Evolutionary conservation across 2,329 filamentous ascomycete species (phyloP), one percentile per base, ranked within the genome.

Genomic region (Ceratocystis smalleyi): DNA sequence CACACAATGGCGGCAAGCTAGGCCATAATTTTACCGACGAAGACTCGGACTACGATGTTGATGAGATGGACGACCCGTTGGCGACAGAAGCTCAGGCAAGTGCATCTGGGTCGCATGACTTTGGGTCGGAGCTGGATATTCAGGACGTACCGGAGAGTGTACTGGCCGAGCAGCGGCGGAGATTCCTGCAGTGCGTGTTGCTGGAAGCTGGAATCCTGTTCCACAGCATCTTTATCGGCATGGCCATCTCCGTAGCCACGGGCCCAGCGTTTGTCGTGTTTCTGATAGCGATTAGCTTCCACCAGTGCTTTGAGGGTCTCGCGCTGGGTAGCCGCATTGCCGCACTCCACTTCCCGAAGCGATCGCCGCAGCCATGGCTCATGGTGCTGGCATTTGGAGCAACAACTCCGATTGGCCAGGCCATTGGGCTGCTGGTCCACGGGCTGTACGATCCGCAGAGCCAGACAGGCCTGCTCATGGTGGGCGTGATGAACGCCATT

Each of bases 291-390:
- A 91, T 94, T 67, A 84, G 83, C 68, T 91, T 92, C 74, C 89
- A 94, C 71, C 88, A 95, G 75, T 90, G 88, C 0, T 95, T 95
- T 68, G 90, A 95, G 75, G 90, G 90, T 1, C 83, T 95, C 15
- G 90, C 90, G 0, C 81, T 95, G 3, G 90, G 65, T 15, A 65
- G 64, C 24, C 87, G 90, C 65, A 95, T 95, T 69, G 88, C 89
- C 0, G 87, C 88, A 8, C 83, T 95, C 32, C 84, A 87, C 72
- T 96, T 96, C 70, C 83, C 88, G 0, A 80, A 81, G 22, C 80
- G 81, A 2, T 92, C 88, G 0, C 75, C 82, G 1, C 87, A 88
- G 59, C 92, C 94, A 0, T 95, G 87, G 87, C 78, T 90, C 7
- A 90, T 91, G 87, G 87, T 88, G 1, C 75, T 91, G 15, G 86